Base-by-base conservation (phyloP, 225 moss, liverwort and hornwort species). In the Sphagnum contortum region DNA sequence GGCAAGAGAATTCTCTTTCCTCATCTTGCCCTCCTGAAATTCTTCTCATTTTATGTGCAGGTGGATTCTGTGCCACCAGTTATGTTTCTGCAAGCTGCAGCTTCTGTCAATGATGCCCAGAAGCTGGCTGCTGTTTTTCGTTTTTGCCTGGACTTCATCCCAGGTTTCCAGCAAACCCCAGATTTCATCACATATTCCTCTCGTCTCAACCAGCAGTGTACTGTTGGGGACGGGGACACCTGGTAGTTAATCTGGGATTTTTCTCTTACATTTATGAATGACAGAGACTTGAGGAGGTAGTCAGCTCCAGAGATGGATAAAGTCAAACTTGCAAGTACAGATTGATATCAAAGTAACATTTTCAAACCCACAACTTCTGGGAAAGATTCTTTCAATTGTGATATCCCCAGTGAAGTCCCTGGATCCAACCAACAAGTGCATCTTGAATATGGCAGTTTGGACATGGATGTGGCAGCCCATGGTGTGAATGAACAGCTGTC, bases 61-160 rank as follows among this genome's bases (percentile, higher is more conserved):
- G 91, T 88, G 69, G 83, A 88, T 65, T 74, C 77, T 12, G 74
- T 89, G 45, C 80, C 89, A 59, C 94, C 89, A 53, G 80, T 83
- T 48, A 82, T 83, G 71, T 92, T 92, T 76, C 75, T 95, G 45
- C 83, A 89, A 73, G 91, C 89, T 57, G 94, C 91, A 54, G 83
- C 78, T 13, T 71, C 75, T 44, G 59, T 71, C 55, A 89, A 89
- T 55, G 86, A 95, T 63, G 68, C 81, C 49, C 86, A 92, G 74
- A 88, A 79, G 64, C 74, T 95, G 64, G 77, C 86, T 6, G 73
- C 79, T 69, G 94, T 95, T n/a, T 81, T 91, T 50, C 86, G 94
- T 2, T 95, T 89, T 70, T 92, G 70, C 61, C 77, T 91, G 61
- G 89, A 95, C n/a, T 92, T 77, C 65, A 63, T 90, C 71, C 94